Percentiles rank a stretch among this genome's conserved stretches.
Evolutionary conservation across 208 protist species (phyloP).

Genomic region (Herpetomonas muscarum): DNA sequence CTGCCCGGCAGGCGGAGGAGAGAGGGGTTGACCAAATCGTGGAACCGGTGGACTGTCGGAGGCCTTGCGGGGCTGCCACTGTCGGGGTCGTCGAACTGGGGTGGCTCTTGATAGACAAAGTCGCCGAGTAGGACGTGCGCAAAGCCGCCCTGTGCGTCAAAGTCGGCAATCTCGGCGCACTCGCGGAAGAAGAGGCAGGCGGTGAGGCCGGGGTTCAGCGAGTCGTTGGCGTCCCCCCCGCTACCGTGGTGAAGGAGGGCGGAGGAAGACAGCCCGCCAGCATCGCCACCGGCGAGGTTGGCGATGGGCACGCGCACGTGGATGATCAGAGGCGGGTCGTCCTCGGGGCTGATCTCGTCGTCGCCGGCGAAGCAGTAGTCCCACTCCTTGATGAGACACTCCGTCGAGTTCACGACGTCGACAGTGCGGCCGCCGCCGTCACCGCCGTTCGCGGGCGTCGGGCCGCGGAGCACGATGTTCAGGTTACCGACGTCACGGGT

Average conservation of each 20-base stretch:
- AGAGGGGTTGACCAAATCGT: constrained; percentile 36
- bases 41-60: constrained; percentile 23
- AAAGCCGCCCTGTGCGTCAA: neutral
- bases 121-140: neutral
- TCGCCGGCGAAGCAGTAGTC: no score
- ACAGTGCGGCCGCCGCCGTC: constrained; percentile 23
- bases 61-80: neutral
- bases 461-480: constrained; percentile 49
- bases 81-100: neutral
- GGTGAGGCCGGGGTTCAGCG: neutral
- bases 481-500: constrained; percentile 29
- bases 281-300: no score
- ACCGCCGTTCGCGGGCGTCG: no score
- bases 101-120: neutral
- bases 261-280: no score
- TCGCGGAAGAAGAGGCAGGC: neutral
- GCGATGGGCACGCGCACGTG: no score
- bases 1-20: constrained; percentile 27
- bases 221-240: neutral
- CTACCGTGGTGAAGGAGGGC: neutral
- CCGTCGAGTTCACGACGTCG: constrained; percentile 14
- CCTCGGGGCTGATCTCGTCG: constrained; percentile 10
- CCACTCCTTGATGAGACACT: constrained; percentile 28
- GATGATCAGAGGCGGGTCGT: no score
- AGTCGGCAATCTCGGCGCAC: neutral